phyloP scores from a whole-genome alignment of 805 yeast species.

The Ogataea salicorniae region DNA sequence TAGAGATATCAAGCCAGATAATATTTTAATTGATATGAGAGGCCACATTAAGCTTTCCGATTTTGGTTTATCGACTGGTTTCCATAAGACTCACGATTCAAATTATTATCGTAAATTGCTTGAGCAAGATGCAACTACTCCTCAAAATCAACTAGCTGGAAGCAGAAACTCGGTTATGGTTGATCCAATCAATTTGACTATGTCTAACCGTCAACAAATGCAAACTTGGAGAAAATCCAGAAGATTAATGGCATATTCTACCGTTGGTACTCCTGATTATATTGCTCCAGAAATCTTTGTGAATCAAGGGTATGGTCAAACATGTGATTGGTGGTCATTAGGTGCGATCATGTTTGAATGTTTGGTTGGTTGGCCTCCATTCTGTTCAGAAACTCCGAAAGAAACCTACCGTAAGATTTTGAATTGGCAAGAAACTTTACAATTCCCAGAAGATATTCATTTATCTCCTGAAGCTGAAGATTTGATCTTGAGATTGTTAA shows the following conservation, averaged over 20 bases:
- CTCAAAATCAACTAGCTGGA: constrained; percentile 22
- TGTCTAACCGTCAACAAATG: constrained; percentile 91
- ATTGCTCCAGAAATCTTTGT: constrained; percentile 93
- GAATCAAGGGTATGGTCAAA: constrained; percentile 93
- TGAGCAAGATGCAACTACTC: constrained; percentile 49
- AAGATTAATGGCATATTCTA: constrained; percentile 89
- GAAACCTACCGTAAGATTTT: constrained; percentile 89
- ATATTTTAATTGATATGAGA: constrained; percentile 60
- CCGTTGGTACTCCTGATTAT: constrained; percentile 95
- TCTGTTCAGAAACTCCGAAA: constrained; percentile 90
- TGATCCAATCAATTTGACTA: constrained; percentile 91
- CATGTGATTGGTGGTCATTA: constrained; percentile 97
- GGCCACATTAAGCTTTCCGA: constrained; percentile 67
- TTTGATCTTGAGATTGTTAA: constrained; percentile 68
- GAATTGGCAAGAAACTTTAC: constrained; percentile 84
- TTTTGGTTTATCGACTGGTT: constrained; percentile 83
- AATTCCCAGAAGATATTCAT: constrained; percentile 89
- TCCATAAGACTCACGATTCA: constrained; percentile 89
- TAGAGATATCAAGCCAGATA: constrained; percentile 97
- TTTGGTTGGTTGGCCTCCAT: constrained; percentile 95
- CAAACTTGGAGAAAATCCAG: constrained; percentile 94
- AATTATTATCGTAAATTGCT: constrained; percentile 78
- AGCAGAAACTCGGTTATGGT: constrained; percentile 79
- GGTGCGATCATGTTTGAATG: constrained; percentile 98
- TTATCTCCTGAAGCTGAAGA: constrained; percentile 86